Evolutionary conservation across 2,329 filamentous ascomycete species (phyloP).

Genomic region (Mycosphaerelloides madeirae): DNA sequence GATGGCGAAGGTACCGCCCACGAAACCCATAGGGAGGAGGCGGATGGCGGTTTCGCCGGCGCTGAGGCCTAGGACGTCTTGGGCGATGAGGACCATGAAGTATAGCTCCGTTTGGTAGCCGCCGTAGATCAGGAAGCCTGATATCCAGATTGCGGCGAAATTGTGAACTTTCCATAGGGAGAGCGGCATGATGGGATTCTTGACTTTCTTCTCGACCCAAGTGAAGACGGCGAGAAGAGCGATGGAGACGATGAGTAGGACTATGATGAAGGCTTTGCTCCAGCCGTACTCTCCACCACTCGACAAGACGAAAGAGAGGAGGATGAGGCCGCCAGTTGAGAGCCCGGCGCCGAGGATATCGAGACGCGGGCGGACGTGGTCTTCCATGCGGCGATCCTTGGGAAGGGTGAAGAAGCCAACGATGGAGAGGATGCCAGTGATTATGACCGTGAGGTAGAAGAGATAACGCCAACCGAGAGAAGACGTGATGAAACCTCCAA

Average conservation of each 20-base stretch:
- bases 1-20: constrained; percentile 33
- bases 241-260: constrained; percentile 37
- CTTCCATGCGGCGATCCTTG: constrained; percentile 34
- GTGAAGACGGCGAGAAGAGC: constrained; percentile 37
- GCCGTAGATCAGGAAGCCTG: constrained; percentile 42
- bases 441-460: constrained; percentile 38
- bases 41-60: constrained; percentile 38
- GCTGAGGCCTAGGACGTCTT: constrained; percentile 37
- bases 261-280: constrained; percentile 44
- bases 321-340: constrained; percentile 41
- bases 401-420: constrained; percentile 37
- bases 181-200: constrained; percentile 45
- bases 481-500: constrained; percentile 48
- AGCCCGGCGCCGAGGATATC: constrained; percentile 41
- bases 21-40: constrained; percentile 40
- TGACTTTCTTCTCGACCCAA: constrained; percentile 41
- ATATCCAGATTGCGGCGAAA: constrained; percentile 44
- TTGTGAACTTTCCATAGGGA: constrained; percentile 45
- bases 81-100: constrained; percentile 41
- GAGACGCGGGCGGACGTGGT: constrained; percentile 33
- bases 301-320: constrained; percentile 44
- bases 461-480: constrained; percentile 46
- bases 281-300: constrained; percentile 46
- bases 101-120: constrained; percentile 42
- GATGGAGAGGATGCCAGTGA: constrained; percentile 6